These are phyloP conservation scores for Colletotrichum sp. DNA, from an alignment of 2,329 filamentous ascomycete genomes.

Conservation along the genomic window DNA sequence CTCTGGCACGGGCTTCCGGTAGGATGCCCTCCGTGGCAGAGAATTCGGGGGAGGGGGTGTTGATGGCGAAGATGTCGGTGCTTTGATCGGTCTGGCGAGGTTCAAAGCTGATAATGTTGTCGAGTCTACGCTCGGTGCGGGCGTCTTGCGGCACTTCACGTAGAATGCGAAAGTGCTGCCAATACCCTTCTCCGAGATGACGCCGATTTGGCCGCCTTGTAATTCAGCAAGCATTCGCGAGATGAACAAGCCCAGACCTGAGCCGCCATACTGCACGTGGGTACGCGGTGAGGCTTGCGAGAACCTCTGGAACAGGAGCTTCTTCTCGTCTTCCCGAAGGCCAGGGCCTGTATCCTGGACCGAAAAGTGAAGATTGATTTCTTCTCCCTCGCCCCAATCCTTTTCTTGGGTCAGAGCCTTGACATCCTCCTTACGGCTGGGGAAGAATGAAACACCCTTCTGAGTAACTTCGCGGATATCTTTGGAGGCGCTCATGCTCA, in stretches of 20 bases:
- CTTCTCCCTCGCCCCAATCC: conserved; percentile 76
- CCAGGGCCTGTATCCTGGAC: conserved; percentile 76
- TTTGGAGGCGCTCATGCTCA: conserved; percentile 69
- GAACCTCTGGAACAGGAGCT: conserved; percentile 71
- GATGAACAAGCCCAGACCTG: conserved; percentile 76
- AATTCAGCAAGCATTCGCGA: conserved; percentile 77
- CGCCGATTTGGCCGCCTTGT: conserved; percentile 80
- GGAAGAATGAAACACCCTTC: conserved; percentile 52
- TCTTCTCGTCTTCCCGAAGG: conserved; percentile 68
- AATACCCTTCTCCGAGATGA: conserved; percentile 68
- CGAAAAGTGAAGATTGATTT: conserved; percentile 74
- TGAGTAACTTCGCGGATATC: conserved; percentile 48
- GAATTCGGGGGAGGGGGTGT: conserved; percentile 1
- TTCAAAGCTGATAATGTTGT: conserved; percentile 41
- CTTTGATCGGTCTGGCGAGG: conserved; percentile 28
- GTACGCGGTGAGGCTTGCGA: conserved; percentile 72
- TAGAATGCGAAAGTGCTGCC: conserved; percentile 82
- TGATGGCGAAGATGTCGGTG: conserved; percentile 20
- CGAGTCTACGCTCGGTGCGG: conserved; percentile 40
- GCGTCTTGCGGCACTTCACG: conserved; percentile 68
- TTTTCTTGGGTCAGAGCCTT: conserved; percentile 54
- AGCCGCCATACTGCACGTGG: conserved; percentile 76
- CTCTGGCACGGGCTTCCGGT: not conserved
- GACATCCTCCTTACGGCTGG: conserved; percentile 44
- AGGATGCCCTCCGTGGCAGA: conserved; percentile 1